A percentile compares a stretch with the other conserved stretches of the same genome.
Evolutionary conservation across 2,329 filamentous ascomycete genomes (phyloP).

Genomic region (Cordyceps tenuipes): DNA sequence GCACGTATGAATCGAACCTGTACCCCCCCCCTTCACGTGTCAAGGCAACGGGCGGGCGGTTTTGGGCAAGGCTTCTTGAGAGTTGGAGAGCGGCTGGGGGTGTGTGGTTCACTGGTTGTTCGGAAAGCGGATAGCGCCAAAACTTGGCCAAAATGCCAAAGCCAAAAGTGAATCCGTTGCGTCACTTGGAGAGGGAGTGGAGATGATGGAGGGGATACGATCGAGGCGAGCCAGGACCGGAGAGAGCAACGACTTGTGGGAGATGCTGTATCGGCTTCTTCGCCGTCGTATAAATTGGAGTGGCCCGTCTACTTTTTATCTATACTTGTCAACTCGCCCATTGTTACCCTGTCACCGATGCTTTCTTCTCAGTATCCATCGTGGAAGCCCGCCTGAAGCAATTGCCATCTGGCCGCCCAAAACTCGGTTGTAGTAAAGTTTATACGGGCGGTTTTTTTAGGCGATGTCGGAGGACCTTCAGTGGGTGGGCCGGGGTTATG

Average conservation of each 20-base stretch:
- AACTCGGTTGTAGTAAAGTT: not conserved
- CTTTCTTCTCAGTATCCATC: not conserved
- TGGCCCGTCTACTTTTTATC: too few species aligned
- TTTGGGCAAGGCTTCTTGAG: not conserved
- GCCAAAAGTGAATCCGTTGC: conserved; percentile 6
- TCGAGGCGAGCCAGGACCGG: not conserved
- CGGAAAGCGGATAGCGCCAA: conserved; percentile 11
- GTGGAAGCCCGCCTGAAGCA: not conserved
- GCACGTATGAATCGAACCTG: not conserved
- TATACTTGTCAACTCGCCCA: not conserved
- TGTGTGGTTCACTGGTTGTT: conserved; percentile 3
- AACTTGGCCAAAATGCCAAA: conserved; percentile 6
- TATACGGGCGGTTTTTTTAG: not conserved
- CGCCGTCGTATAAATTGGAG: too few species aligned
- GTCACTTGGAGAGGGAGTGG: conserved; percentile 7
- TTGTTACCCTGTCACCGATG: not conserved
- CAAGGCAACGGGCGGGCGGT: conserved; percentile 13
- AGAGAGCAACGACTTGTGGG: not conserved
- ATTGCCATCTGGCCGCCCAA: not conserved
- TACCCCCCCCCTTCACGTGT: conserved; percentile 25
- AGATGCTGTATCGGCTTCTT: not conserved
- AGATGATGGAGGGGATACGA: not conserved
- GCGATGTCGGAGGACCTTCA: not conserved
- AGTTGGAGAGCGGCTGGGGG: not conserved
- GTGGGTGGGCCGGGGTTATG: conserved; percentile 7